Percentiles rank a stretch among this genome's conserved stretches.
Evolutionary conservation across 345 rosid species (phyloP).

Genomic region (Salix exigua): DNA sequence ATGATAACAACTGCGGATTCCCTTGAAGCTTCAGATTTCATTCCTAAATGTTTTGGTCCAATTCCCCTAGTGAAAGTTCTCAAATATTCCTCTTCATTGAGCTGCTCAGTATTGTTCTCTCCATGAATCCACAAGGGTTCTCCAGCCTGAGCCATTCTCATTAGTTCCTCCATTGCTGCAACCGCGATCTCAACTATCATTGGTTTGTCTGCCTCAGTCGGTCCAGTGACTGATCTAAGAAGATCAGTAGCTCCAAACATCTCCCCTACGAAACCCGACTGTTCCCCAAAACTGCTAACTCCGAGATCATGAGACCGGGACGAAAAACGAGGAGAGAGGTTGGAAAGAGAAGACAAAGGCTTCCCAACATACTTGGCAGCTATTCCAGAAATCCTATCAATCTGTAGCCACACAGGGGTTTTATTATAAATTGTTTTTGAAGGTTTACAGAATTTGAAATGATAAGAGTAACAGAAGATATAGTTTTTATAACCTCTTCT

Average conservation of each 20-base stretch:
- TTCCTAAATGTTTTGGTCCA: conserved; percentile 68
- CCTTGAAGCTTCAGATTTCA: conserved; percentile 82
- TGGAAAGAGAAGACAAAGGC: conserved; percentile 52
- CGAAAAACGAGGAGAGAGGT: conserved; percentile 44
- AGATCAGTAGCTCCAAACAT: conserved; percentile 64
- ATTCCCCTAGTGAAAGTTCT: conserved; percentile 80
- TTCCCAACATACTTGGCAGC: conserved; percentile 85
- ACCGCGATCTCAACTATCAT: conserved; percentile 86
- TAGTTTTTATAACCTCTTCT: conserved; percentile 57
- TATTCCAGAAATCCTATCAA: conserved; percentile 77
- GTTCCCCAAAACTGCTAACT: conserved; percentile 47
- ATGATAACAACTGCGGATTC: conserved; percentile 77
- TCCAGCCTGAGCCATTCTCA: conserved; percentile 73
- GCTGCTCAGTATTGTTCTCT: conserved; percentile 42
- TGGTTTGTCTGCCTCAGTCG: conserved; percentile 80
- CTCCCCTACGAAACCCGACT: conserved; percentile 63
- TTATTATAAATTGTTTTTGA: neutral
- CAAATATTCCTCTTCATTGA: conserved; percentile 75
- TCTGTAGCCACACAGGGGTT: conserved; percentile 25
- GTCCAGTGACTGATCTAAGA: conserved; percentile 52
- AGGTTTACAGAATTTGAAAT: neutral
- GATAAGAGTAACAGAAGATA: neutral
- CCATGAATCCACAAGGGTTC: conserved; percentile 70
- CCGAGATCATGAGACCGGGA: conserved; percentile 56
- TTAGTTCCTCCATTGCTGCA: conserved; percentile 93